These are phyloP conservation scores for Umbilicaria muhlenbergii DNA, from an alignment of 495 filamentous ascomycete species.

Conservation along the genomic window DNA sequence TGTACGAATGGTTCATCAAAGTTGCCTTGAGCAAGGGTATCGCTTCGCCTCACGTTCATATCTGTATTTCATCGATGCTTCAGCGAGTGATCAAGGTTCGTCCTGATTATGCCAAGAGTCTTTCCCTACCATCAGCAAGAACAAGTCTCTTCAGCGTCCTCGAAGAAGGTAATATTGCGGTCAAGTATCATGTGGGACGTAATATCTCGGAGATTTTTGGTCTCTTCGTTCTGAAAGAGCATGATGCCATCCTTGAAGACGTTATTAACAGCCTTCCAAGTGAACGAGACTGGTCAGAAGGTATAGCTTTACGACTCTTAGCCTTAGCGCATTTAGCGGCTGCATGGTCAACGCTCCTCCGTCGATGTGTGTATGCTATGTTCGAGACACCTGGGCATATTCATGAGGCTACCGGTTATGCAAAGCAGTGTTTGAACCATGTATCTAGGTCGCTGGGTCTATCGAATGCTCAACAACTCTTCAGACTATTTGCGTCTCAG, in stretches of 20 bases:
- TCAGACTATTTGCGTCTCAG: slow-evolving; percentile 79
- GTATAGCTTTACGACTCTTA: slow-evolving; percentile 70
- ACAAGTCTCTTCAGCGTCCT: slow-evolving; percentile 64
- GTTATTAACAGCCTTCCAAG: slow-evolving; percentile 56
- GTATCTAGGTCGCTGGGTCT: slow-evolving; percentile 52
- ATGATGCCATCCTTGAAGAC: slow-evolving; percentile 70
- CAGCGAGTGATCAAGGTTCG: slow-evolving; percentile 48
- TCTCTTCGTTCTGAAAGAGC: slow-evolving; percentile 59
- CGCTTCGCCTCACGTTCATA: slow-evolving; percentile 51
- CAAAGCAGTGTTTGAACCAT: slow-evolving; percentile 47
- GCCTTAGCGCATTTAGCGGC: slow-evolving; percentile 61
- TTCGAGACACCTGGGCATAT: slow-evolving; percentile 73
- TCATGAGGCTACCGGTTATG: slow-evolving; percentile 45
- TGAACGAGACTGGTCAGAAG: slow-evolving; percentile 56
- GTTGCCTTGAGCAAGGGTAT: slow-evolving; percentile 43
- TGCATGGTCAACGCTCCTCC: slow-evolving; percentile 63
- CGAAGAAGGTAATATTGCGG: slow-evolving; percentile 44
- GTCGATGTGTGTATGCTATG: slow-evolving; percentile 77
- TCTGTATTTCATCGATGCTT: slow-evolving; percentile 48
- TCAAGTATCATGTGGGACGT: slow-evolving; percentile 59
- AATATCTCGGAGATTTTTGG: slow-evolving; percentile 61
- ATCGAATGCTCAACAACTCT: slow-evolving; percentile 47
- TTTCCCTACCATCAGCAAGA: slow-evolving; percentile 47
- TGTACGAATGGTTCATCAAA: slow-evolving; percentile 71
- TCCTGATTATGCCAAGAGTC: slow-evolving; percentile 40